phyloP scores from a whole-genome alignment of 1,139 yeast genomes.

The Yamadazyma diddensiae region DNA sequence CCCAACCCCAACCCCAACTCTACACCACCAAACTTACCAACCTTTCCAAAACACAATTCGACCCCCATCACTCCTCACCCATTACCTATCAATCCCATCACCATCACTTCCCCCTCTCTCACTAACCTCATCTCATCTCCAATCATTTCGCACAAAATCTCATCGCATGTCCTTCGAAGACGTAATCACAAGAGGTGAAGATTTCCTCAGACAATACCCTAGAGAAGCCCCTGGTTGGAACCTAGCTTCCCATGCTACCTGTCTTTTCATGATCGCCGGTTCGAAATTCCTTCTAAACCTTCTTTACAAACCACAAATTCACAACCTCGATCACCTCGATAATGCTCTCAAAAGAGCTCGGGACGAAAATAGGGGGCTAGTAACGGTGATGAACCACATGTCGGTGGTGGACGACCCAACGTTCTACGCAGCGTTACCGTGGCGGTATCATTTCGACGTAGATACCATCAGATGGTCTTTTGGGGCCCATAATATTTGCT shows the following conservation, averaged over 20 bases:
- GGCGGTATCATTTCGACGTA: constrained; percentile 59
- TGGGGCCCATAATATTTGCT: constrained; percentile 91
- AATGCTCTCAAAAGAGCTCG: constrained; percentile 61
- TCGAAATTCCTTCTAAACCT: constrained; percentile 62
- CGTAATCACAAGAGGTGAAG: constrained; percentile 74
- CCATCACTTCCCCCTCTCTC: background rate
- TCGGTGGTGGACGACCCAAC: constrained; percentile 93
- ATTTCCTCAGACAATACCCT: constrained; percentile 62
- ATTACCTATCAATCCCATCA: background rate
- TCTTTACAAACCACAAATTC: constrained; percentile 61
- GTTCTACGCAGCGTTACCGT: constrained; percentile 82
- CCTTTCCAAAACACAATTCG: background rate
- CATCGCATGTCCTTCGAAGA: constrained; percentile 80
- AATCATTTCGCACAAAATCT: no score
- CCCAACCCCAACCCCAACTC: background rate
- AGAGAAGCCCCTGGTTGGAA: constrained; percentile 62
- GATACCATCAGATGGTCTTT: constrained; percentile 87
- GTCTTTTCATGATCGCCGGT: constrained; percentile 61
- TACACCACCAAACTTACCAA: background rate
- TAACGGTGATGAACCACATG: constrained; percentile 96
- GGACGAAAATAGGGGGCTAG: constrained; percentile 64
- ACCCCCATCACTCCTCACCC: background rate
- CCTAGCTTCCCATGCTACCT: constrained; percentile 64
- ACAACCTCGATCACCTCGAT: constrained; percentile 61
- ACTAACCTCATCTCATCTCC: constrained; percentile 1